Evolutionary conservation across 2,329 filamentous ascomycete genomes (phyloP).

Genomic region (Lasiodiplodia theobromae): DNA sequence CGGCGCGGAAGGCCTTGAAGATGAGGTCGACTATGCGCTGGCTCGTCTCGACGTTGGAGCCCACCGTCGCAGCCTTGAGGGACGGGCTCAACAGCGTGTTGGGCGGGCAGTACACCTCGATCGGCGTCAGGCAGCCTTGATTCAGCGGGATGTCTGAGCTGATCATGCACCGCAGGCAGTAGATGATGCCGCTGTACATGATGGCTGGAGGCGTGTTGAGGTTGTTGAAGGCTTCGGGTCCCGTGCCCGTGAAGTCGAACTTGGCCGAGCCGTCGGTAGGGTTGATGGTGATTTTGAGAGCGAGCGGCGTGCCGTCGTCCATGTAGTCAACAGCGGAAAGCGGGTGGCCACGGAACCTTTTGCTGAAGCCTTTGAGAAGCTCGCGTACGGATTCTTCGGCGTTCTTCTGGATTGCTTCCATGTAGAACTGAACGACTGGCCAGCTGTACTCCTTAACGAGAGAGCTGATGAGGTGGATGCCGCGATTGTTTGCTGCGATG

Average conservation of each 20-base stretch:
- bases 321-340: constrained; percentile 31
- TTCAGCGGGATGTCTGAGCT: constrained; percentile 50
- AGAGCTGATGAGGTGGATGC: constrained; percentile 45
- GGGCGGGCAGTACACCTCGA: constrained; percentile 45
- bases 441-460: constrained; percentile 47
- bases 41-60: constrained; percentile 31
- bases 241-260: constrained; percentile 34
- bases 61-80: constrained; percentile 42
- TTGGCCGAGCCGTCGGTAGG: constrained; percentile 30
- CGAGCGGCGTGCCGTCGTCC: constrained; percentile 33
- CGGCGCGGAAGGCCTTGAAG: constrained; percentile 34
- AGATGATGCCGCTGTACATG: constrained; percentile 65
- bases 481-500: constrained; percentile 45
- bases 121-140: constrained; percentile 49
- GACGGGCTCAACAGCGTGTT: constrained; percentile 46
- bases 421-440: constrained; percentile 50
- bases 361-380: constrained; percentile 36
- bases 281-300: constrained; percentile 31
- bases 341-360: constrained; percentile 19
- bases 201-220: constrained; percentile 35
- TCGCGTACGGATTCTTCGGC: constrained; percentile 46
- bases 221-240: constrained; percentile 32
- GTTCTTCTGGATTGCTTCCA: constrained; percentile 48
- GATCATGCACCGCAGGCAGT: constrained; percentile 48
- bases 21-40: constrained; percentile 38